A percentile compares a stretch with the other conserved stretches of the same genome.
These are phyloP conservation scores for Hura crepitans DNA, from an alignment of 441 rosid genomes.

Conservation along the genomic window DNA sequence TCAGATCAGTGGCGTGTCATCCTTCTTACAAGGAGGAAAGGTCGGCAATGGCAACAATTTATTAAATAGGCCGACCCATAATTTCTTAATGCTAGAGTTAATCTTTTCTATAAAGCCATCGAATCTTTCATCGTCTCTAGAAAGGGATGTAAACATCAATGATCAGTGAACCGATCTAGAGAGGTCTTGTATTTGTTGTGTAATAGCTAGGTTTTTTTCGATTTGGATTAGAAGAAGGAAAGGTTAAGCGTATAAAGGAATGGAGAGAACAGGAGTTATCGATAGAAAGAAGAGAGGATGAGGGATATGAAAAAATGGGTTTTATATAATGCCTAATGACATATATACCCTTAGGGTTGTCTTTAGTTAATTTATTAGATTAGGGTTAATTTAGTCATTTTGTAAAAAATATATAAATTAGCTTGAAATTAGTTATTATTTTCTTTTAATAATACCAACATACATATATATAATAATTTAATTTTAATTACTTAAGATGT, in stretches of 20 bases:
- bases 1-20: conserved; percentile 62
- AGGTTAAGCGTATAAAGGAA: neutral
- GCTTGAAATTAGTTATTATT: no score
- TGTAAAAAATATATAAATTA: no score
- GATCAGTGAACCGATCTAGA: conserved; percentile 96
- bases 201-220: neutral
- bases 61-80: conserved; percentile 63
- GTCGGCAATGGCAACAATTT: conserved; percentile 40
- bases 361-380: no score
- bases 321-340: no score
- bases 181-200: conserved; percentile 59
- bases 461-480: no score
- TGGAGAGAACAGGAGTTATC: conserved; percentile 24
- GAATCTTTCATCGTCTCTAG: conserved; percentile 45
- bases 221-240: no score
- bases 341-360: no score
- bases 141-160: conserved; percentile 56
- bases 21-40: conserved; percentile 36
- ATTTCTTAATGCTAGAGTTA: conserved; percentile 74
- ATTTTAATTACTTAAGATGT: no score
- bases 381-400: no score
- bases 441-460: no score
- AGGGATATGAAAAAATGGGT: conserved; percentile 4
- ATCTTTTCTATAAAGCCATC: conserved; percentile 75
- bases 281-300: conserved; percentile 16